Evolutionary conservation across 495 filamentous ascomycete genomes (phyloP), one percentile per base, ranked within the genome.

Genomic region (Cercophora samala): DNA sequence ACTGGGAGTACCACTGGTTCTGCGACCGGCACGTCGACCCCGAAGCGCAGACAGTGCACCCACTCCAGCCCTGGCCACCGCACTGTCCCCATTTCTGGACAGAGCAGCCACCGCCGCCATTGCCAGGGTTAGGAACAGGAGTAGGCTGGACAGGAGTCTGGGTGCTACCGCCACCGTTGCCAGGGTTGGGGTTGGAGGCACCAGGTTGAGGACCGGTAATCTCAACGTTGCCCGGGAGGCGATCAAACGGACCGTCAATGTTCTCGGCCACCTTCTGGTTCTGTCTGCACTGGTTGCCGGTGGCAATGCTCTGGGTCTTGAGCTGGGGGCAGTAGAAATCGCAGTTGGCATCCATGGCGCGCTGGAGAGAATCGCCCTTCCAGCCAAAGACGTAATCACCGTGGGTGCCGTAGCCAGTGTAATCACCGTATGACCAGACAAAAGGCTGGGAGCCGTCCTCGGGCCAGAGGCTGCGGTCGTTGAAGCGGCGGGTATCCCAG

Each of bases 1-100:
- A 83, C 71, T 83, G 81, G 9, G 75, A 81, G 64, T 83, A 83
- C 55, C 70, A 84, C 29, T 80, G 67, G 65, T 75, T 75, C 66
- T 65, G 62, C 13, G 42, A 37, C 59, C 23, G 60, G 63, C 73
- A 75, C 1, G 58, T 69, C 6, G 21, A 72, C 22, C 67, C 67
- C 56, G 64, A 23, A 26, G 24, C 61, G 58, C 70, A 72, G 17
- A 32, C 52, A 11, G 67, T 69, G 54, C 55, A 13, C 53, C 70
- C 67, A 19, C 37, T 60, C 61, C 62, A 72, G 2, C 70, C 70
- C 29, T 22, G 62, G 1, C 70, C 70, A 21, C 67, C 63, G 32
- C 67, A 68, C 58, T 68, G 67, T 11, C 17, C 62, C 46, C 58
- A 68, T 29, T 64, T 68, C 11, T 61, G 60, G 4, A 53, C 62